These are phyloP conservation scores for Emmonsiellopsis sp. DNA, from an alignment of 2,329 filamentous ascomycete genomes.

Conservation along the genomic window DNA sequence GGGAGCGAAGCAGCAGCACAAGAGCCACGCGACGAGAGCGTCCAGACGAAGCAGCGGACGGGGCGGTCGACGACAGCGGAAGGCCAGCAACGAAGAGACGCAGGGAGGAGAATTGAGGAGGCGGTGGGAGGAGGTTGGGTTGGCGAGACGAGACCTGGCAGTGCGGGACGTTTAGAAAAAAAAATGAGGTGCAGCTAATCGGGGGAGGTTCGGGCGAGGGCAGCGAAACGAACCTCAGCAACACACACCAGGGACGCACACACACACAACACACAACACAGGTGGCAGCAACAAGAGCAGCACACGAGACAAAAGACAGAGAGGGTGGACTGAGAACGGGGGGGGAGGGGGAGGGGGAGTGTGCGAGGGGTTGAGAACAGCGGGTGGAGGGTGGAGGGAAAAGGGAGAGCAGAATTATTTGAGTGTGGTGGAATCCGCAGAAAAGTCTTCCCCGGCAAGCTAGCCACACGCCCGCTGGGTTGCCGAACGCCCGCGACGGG, in stretches of 20 bases:
- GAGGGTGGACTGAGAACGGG: neutral
- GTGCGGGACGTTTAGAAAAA: neutral
- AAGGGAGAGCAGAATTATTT: neutral
- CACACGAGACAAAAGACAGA: neutral
- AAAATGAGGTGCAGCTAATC: neutral
- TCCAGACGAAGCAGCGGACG: neutral
- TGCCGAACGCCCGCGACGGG: too few relatives aligned
- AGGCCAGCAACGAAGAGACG: neutral
- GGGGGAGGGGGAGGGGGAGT: conserved; percentile 7
- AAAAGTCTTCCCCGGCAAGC: conserved; percentile 9
- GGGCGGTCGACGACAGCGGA: neutral
- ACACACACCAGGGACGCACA: neutral
- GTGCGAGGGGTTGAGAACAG: neutral
- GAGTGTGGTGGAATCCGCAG: conserved; percentile 10
- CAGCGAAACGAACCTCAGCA: neutral
- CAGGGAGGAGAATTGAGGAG: neutral
- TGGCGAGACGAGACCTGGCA: neutral
- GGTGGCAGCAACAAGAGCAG: conserved; percentile 3
- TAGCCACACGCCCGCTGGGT: neutral
- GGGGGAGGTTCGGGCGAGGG: conserved; percentile 1
- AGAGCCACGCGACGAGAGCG: neutral
- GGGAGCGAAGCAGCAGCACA: too few relatives aligned
- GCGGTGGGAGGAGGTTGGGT: neutral
- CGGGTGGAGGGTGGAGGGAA: neutral
- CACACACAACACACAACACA: neutral